Conservation (phyloP, 768 basidiomycete species). For the Neoboletus subvelutipes region DNA sequence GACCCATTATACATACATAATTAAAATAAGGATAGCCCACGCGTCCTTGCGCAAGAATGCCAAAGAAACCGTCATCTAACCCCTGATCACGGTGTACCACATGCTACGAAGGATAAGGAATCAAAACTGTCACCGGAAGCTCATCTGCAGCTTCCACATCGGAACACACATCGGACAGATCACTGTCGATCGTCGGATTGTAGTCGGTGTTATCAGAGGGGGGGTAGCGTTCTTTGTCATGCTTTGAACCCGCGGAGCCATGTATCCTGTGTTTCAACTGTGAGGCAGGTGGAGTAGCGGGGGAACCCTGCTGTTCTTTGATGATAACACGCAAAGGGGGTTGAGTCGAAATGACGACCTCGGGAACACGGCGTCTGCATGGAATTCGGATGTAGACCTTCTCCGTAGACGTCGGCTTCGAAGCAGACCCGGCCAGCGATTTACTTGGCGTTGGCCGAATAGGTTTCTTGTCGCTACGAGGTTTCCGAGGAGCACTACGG, state of each 20-base stretch:
- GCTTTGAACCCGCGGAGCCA: conserved; percentile 17
- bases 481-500: conserved; percentile 31
- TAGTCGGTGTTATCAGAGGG: conserved; percentile 24
- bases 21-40: conserved; percentile 34
- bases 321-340: conserved; percentile 6
- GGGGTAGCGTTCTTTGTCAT: conserved; percentile 21
- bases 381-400: conserved; percentile 30
- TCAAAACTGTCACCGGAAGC: conserved; percentile 19
- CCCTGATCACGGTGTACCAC: conserved; percentile 4
- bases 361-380: conserved; percentile 10
- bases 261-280: conserved; percentile 22
- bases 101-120: conserved; percentile 19
- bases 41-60: conserved; percentile 11
- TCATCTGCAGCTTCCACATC: conserved; percentile 26
- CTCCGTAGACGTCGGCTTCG: conserved; percentile 22
- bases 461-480: conserved; percentile 23
- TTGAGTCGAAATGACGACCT: conserved; percentile 23
- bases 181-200: conserved; percentile 17
- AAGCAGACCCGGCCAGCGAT: conserved; percentile 12
- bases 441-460: conserved; percentile 18
- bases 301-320: conserved; percentile 16
- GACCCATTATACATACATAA: conserved; percentile 22
- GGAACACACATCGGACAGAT: conserved; percentile 27
- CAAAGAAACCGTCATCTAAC: conserved; percentile 11
- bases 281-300: conserved; percentile 23